Evolutionary conservation across 257 asterid genomes (phyloP).

Genomic region (Gentiana dahurica): DNA sequence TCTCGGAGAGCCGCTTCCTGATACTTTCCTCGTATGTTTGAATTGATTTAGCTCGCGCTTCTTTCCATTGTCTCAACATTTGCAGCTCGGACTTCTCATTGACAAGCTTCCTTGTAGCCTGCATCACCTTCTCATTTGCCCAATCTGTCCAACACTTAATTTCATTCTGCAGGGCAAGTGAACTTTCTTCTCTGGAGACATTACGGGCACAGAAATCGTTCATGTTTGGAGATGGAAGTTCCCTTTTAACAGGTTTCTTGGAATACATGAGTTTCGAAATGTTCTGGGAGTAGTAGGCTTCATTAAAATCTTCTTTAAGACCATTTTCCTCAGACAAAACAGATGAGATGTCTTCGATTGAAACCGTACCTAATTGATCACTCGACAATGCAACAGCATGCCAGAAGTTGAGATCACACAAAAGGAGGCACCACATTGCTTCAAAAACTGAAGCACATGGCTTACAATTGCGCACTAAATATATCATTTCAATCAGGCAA

Average conservation of each 20-base stretch:
- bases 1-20: conserved; percentile 46
- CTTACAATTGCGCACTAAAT: conserved; percentile 55
- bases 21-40: conserved; percentile 50
- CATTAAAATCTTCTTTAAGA: too few species aligned
- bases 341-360: conserved; percentile 16
- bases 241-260: too few species aligned
- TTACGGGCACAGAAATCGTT: too few species aligned
- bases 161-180: conserved; percentile 30
- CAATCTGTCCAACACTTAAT: conserved; percentile 53
- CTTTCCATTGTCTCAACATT: conserved; percentile 59
- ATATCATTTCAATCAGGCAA: conserved; percentile 69
- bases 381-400: conserved; percentile 39
- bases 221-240: too few species aligned
- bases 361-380: conserved; percentile 19
- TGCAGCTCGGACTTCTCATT: conserved; percentile 58
- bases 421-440: conserved; percentile 67
- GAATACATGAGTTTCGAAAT: too few species aligned
- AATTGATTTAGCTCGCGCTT: conserved; percentile 43
- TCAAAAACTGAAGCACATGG: conserved; percentile 44
- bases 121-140: conserved; percentile 70
- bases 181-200: conserved; percentile 6
- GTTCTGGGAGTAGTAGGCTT: too few species aligned
- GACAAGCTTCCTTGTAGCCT: conserved; percentile 52
- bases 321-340: too few species aligned
- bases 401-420: conserved; percentile 55